A percentile compares a stretch with the other conserved stretches of the same genome.
Conservation (phyloP, 495 filamentous ascomycete genomes). For the Penicillium taxi region DNA sequence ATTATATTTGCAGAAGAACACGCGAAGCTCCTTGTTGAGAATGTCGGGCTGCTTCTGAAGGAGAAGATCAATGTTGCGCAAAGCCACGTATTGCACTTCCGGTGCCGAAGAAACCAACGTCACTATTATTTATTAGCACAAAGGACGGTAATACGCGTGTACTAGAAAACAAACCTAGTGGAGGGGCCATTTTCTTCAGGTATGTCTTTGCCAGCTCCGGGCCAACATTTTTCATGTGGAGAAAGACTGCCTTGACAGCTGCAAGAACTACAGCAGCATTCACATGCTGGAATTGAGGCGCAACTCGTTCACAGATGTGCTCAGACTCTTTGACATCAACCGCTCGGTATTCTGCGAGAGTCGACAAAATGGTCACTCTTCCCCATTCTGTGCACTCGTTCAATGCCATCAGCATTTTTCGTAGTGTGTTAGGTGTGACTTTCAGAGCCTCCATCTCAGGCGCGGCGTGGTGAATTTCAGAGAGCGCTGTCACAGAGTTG, state of each 20-base stretch:
- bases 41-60: slow-evolving; percentile 95
- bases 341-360: slow-evolving; percentile 80
- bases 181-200: slow-evolving; percentile 96
- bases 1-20: slow-evolving; percentile 99
- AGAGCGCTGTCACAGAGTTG: slow-evolving; percentile 87
- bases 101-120: slow-evolving; percentile 92
- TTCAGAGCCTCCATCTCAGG: slow-evolving; percentile 83
- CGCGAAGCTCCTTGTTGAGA: slow-evolving; percentile 89
- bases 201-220: slow-evolving; percentile 73
- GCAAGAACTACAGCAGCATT: slow-evolving; percentile 95
- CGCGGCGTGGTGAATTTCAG: slow-evolving; percentile 83
- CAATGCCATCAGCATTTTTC: slow-evolving; percentile 92
- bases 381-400: slow-evolving; percentile 99
- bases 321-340: slow-evolving; percentile 89
- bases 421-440: slow-evolving; percentile 71
- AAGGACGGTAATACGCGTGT: slow-evolving; percentile 5
- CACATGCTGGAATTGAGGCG: slow-evolving; percentile 97
- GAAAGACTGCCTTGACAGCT: slow-evolving; percentile 94
- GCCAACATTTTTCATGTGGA: slow-evolving; percentile 84
- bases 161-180: slow-evolving; percentile 54
- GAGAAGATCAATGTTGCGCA: slow-evolving; percentile 91
- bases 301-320: slow-evolving; percentile 94
- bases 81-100: slow-evolving; percentile 95
- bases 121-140: slow-evolving; percentile 44
- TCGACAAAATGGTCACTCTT: slow-evolving; percentile 86